phyloP scores from a whole-genome alignment of 495 filamentous ascomycete genomes.

The Schizothecium vesticola region DNA sequence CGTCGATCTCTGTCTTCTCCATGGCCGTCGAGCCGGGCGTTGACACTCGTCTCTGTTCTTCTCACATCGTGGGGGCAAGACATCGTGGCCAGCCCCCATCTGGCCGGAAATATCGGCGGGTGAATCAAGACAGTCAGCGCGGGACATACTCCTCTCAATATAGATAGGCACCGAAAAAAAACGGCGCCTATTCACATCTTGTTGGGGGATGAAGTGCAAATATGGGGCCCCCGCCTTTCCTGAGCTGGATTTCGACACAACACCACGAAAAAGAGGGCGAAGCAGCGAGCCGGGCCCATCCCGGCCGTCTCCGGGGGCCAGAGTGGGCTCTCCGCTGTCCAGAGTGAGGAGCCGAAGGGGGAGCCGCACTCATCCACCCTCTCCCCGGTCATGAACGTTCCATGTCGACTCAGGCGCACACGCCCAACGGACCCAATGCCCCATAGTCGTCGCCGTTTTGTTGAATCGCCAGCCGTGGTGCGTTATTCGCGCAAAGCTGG shows the following conservation, averaged over 20 bases:
- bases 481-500: not conserved
- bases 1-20: not conserved
- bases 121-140: not conserved
- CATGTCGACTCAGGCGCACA: not conserved
- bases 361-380: not conserved
- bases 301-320: not conserved
- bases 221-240: not conserved
- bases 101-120: slow-evolving; percentile 1
- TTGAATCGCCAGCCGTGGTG: slow-evolving; percentile 2
- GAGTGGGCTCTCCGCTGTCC: not conserved
- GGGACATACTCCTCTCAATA: not conserved
- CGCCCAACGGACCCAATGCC: not conserved
- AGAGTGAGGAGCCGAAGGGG: not conserved
- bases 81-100: not conserved
- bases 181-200: not conserved
- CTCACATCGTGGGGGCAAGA: not conserved
- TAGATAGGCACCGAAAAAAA: not conserved
- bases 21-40: not conserved
- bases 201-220: not conserved
- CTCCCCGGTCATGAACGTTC: not conserved
- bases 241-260: not conserved
- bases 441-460: not conserved
- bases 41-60: not conserved
- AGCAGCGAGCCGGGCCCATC: not conserved
- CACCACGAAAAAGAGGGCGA: not conserved